These are phyloP conservation scores for Aspergillus ibericus DNA, from an alignment of 2,329 filamentous ascomycete species.

Conservation along the genomic window DNA sequence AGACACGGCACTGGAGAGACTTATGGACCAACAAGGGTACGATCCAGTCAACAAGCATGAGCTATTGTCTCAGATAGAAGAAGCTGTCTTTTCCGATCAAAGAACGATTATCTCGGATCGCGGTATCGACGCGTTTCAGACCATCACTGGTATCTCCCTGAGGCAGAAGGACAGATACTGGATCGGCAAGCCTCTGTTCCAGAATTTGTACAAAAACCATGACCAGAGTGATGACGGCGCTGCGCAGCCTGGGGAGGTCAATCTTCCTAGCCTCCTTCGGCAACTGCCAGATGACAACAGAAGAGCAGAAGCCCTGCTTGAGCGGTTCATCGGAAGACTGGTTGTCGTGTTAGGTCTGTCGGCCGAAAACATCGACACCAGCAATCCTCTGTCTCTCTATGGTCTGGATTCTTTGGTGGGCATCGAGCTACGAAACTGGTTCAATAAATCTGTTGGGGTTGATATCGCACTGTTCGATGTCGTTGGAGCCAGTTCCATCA, in stretches of 20 bases:
- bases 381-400: not conserved
- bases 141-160: not conserved
- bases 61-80: not conserved
- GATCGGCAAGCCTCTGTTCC: not conserved
- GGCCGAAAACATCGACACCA: not conserved
- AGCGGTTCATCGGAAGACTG: not conserved
- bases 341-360: not conserved
- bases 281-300: too few relatives aligned
- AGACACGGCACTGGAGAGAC: too few relatives aligned
- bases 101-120: not conserved
- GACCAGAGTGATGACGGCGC: too few relatives aligned
- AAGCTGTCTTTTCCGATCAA: not conserved
- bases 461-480: not conserved
- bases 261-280: too few relatives aligned
- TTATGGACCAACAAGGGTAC: too few relatives aligned
- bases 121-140: not conserved
- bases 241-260: too few relatives aligned
- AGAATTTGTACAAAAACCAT: not conserved
- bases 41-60: not conserved
- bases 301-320: too few relatives aligned
- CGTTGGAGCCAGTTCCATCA: not conserved
- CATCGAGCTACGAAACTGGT: not conserved
- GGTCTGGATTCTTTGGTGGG: not conserved
- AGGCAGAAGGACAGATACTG: not conserved
- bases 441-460: not conserved